phyloP scores from a whole-genome alignment of 225 moss, liverwort and hornwort genomes.

The Ulota crispa region DNA sequence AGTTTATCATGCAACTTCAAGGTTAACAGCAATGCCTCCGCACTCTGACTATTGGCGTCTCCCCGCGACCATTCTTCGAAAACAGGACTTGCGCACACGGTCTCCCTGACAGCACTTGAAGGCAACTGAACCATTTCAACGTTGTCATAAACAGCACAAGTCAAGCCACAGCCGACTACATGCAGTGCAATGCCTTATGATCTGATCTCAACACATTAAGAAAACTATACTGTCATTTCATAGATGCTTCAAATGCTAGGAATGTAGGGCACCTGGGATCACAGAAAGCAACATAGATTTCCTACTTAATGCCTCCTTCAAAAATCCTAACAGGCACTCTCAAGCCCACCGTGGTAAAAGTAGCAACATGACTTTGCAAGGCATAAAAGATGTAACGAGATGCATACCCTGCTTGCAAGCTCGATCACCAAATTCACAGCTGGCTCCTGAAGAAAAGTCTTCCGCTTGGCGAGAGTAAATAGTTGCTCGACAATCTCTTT shows the following conservation, averaged over 20 bases:
- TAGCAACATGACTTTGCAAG: neutral
- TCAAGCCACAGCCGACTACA: constrained; percentile 6
- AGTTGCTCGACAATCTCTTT: constrained; percentile 69
- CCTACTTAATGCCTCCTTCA: neutral
- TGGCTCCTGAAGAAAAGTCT: constrained; percentile 76
- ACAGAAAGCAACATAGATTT: neutral
- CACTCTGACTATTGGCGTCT: constrained; percentile 54
- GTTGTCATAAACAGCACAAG: constrained; percentile 42
- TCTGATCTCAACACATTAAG: neutral
- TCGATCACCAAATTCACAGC: constrained; percentile 70
- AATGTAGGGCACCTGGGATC: neutral
- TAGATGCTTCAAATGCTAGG: neutral
- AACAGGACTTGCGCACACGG: constrained; percentile 68
- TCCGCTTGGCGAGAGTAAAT: constrained; percentile 70
- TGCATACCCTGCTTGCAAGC: constrained; percentile 72
- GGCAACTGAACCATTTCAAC: constrained; percentile 68
- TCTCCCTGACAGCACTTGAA: constrained; percentile 60
- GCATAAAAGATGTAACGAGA: neutral
- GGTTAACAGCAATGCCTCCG: constrained; percentile 68
- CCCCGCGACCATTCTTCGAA: constrained; percentile 64
- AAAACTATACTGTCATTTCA: neutral
- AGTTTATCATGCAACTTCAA: constrained; percentile 70
- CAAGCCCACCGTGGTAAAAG: neutral
- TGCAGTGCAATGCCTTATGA: neutral
- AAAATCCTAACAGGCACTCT: neutral